Conservation (phyloP, 2,329 filamentous ascomycete species). For the Apiospora saccharicola region DNA sequence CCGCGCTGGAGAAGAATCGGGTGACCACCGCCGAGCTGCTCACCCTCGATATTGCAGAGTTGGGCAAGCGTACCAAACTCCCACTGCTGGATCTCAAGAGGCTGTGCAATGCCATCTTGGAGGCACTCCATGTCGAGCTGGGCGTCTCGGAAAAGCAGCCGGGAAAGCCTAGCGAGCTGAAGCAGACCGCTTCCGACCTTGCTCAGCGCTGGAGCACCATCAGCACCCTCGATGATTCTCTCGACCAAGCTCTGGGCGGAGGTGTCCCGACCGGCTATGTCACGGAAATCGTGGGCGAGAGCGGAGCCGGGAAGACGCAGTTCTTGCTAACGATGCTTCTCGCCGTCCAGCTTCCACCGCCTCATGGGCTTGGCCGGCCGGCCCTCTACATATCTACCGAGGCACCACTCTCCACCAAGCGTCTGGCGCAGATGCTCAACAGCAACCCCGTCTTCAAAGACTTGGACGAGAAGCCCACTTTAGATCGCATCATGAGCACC, state of each 20-base stretch:
- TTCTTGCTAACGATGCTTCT: constrained; percentile 86
- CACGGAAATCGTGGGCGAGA: constrained; percentile 92
- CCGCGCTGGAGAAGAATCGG: constrained; percentile 78
- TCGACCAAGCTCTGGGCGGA: constrained; percentile 77
- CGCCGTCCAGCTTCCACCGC: constrained; percentile 80
- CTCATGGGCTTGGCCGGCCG: constrained; percentile 73
- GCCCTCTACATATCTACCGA: constrained; percentile 96
- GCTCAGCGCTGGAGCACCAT: constrained; percentile 63
- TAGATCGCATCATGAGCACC: constrained; percentile 81
- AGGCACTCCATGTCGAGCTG: constrained; percentile 71
- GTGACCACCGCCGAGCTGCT: constrained; percentile 86
- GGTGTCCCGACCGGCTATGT: constrained; percentile 84
- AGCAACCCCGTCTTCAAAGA: constrained; percentile 66
- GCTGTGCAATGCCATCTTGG: constrained; percentile 71
- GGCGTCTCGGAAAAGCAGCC: constrained; percentile 40
- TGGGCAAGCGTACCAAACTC: constrained; percentile 85
- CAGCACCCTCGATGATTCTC: constrained; percentile 77
- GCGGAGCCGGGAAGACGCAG: constrained; percentile 94
- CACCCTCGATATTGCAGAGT: constrained; percentile 80
- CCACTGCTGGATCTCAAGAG: constrained; percentile 82
- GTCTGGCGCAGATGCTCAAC: constrained; percentile 80
- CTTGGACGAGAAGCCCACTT: constrained; percentile 59
- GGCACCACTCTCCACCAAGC: constrained; percentile 80
- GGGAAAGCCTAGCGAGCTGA: constrained; percentile 32
- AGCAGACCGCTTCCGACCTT: constrained; percentile 47